A percentile compares a stretch with the other conserved stretches of the same genome.
These are phyloP conservation scores for Dryas alaskensis DNA, from an alignment of 306 rosid genomes.

Conservation along the genomic window DNA sequence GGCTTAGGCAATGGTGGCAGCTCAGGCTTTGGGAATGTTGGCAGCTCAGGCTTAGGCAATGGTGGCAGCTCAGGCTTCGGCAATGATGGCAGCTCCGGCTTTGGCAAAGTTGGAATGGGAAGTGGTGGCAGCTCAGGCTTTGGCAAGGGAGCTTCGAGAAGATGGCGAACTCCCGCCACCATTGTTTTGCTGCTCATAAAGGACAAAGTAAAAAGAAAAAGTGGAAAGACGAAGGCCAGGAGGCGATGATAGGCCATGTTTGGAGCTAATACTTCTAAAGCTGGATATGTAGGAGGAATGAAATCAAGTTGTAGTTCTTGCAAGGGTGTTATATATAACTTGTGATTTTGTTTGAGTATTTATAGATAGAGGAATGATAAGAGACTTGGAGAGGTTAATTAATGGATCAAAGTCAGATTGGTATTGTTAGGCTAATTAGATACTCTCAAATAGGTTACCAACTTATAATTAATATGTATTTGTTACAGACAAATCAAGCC, in stretches of 20 bases:
- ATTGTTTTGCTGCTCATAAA: conserved; percentile 27
- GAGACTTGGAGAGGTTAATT: no score
- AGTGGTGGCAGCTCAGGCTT: conserved; percentile 9
- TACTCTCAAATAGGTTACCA: no score
- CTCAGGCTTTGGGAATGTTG: conserved; percentile 1
- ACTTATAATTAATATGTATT: no score
- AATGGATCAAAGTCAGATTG: no score
- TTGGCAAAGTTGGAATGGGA: conserved; percentile 7
- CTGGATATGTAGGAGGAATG: no score
- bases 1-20: conserved; percentile 14
- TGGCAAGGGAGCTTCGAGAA: conserved; percentile 15
- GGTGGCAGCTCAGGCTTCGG: conserved; percentile 5
- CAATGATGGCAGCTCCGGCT: conserved; percentile 6
- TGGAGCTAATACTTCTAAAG: background rate
- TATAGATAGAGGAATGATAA: no score
- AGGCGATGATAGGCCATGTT: conserved; percentile 36
- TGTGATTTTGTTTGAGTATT: no score
- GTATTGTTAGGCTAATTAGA: no score
- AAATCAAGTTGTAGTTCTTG: no score
- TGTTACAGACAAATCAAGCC: no score
- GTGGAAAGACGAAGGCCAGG: conserved; percentile 22
- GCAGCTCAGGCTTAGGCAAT: background rate
- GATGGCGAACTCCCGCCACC: conserved; percentile 41
- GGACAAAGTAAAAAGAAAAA: conserved; percentile 30
- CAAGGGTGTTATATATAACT: no score